Evolutionary conservation across 257 asterid genomes (phyloP).

Genomic region (Solanum commersonii): DNA sequence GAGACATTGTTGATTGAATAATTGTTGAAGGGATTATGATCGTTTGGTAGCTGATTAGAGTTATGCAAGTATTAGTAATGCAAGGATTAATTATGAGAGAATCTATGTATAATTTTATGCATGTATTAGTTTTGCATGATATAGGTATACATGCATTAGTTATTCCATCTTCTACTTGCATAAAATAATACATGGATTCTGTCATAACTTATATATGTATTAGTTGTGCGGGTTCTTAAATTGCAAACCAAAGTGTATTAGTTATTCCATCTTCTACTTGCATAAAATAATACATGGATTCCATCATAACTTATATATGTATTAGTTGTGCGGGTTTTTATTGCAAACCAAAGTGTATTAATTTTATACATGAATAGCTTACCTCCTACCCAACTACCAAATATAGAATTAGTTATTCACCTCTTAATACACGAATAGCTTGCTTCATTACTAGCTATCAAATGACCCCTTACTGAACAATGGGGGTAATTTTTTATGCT

Average conservation of each 20-base stretch:
- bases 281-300: background rate
- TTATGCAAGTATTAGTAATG: background rate
- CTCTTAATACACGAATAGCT: background rate
- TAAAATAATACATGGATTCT: background rate
- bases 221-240: background rate
- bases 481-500: conserved; percentile 46
- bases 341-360: background rate
- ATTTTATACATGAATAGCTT: background rate
- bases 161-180: background rate
- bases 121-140: background rate
- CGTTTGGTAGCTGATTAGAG: background rate
- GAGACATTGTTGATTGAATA: background rate
- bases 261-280: background rate
- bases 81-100: background rate
- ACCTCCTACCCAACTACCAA: background rate
- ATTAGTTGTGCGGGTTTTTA: background rate
- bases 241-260: too few species aligned
- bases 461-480: conserved; percentile 34
- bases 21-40: conserved; percentile 41
- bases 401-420: background rate
- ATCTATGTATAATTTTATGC: background rate
- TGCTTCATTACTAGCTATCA: background rate
- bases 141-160: background rate
- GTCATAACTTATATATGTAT: background rate
- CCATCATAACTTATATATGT: background rate